Evolutionary conservation across 2,329 filamentous ascomycete species (phyloP), one percentile per base, ranked within the genome.

Genomic region (Sporothrix pseudoabietina): DNA sequence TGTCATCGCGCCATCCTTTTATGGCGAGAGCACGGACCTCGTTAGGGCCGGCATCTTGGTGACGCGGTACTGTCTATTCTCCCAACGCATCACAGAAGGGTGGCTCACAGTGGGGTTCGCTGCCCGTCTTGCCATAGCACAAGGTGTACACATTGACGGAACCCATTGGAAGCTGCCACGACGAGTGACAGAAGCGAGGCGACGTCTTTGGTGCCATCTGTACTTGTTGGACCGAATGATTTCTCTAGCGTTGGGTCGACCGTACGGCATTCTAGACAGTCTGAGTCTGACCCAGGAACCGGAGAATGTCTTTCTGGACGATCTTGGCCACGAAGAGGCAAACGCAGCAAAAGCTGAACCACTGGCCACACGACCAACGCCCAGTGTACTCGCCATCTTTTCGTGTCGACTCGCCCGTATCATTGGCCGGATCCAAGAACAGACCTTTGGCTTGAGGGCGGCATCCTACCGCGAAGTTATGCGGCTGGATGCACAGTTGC

Each of bases 131-230:
- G 82, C 82, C 5, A 81, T 83, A 73, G 82, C 81, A 0, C 82
- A 84, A 70, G 82, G 82, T 0, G 83, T 83, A 78, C 82, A 84
- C 71, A 81, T 83, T 30, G 82, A 84, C 73, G 82, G 82, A 8
- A 80, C 81, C 72, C 77, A 80, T 19, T 83, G 81, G 81, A 76
- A 80, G 9, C 75, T 84, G 10, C 78, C 81, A 0, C 77, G 78
- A 4, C 81, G 81, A 61, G 80, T 80, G 54, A 80, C 80, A 0
- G 82, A 83, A 73, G 82, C 80, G 0, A 77, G 82, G 35, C 76
- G 82, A 7, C 76, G 82, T 7, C 75, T 84, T 1, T 84, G 82
- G 82, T 80, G 81, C 65, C 80, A 80, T 39, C 77, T 83, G 0
- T 83, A 83, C 73, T 76, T 79, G 47, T 77, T 83, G 3, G 82